phyloP scores from a whole-genome alignment of 1,284 basidiomycete species.

The Cutaneotrichosporon mucoides region DNA sequence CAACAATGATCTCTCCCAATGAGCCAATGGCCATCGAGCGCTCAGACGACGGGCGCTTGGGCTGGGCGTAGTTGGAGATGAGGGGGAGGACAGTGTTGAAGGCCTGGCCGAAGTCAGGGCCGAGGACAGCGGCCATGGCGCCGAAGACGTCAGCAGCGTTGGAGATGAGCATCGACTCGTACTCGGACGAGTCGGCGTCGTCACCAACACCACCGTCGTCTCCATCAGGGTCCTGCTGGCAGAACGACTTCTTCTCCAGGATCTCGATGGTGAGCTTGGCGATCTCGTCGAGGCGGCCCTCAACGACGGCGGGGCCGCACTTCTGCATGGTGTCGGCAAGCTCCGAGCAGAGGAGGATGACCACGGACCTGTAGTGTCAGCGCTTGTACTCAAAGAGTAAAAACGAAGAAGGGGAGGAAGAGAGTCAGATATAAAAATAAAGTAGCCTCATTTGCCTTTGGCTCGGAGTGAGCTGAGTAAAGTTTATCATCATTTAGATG shows the following conservation, averaged over 20 bases:
- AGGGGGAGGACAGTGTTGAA: constrained; percentile 84
- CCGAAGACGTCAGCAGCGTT: constrained; percentile 94
- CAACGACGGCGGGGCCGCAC: constrained; percentile 78
- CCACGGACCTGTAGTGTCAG: constrained; percentile 67
- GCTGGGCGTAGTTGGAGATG: constrained; percentile 88
- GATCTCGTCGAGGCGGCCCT: constrained; percentile 67
- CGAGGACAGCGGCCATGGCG: constrained; percentile 79
- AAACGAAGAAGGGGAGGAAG: constrained; percentile 1
- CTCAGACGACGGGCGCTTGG: constrained; percentile 81
- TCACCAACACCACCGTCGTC: constrained; percentile 77
- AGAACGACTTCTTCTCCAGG: constrained; percentile 86
- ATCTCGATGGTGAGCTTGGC: constrained; percentile 76
- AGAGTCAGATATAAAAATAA: constrained; percentile 35
- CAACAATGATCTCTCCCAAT: constrained; percentile 91
- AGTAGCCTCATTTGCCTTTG: constrained; percentile 60
- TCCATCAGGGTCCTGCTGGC: constrained; percentile 94
- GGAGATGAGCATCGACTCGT: constrained; percentile 91
- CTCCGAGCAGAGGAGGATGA: constrained; percentile 76
- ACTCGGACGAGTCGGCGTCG: constrained; percentile 74
- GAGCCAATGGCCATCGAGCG: constrained; percentile 90
- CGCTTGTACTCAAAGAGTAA: not conserved
- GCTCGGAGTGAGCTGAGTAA: constrained; percentile 87
- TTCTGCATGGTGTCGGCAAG: constrained; percentile 88
- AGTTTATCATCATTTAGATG: constrained; percentile 57
- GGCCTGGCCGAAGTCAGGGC: constrained; percentile 76